Evolutionary conservation across 768 basidiomycete genomes (phyloP).

Genomic region (Russula sp.): DNA sequence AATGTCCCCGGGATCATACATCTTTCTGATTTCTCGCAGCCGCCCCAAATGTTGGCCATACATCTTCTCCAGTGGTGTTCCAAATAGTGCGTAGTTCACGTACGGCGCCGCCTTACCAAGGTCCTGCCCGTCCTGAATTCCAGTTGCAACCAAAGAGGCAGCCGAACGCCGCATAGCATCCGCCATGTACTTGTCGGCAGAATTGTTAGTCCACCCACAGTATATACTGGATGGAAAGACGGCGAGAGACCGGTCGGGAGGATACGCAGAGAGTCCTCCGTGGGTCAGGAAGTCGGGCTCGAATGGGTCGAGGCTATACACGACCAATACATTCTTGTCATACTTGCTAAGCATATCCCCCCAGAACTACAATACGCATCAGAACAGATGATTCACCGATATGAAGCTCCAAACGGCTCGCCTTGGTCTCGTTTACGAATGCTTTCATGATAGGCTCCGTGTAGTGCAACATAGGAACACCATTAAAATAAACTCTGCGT

Average conservation of each 20-base stretch:
- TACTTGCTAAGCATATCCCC: slow-evolving; percentile 32
- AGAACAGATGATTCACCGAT: not conserved
- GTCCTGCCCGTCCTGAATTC: not conserved
- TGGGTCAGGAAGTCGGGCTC: slow-evolving; percentile 2
- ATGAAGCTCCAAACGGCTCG: not conserved
- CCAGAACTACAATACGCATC: slow-evolving; percentile 37
- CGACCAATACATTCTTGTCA: slow-evolving; percentile 35
- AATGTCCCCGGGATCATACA: not conserved
- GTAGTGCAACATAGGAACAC: slow-evolving; percentile 3
- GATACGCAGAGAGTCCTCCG: slow-evolving; percentile 5
- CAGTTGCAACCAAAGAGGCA: not conserved
- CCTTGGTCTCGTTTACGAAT: slow-evolving; percentile 8
- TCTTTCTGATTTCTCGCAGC: not conserved
- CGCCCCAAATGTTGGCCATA: not conserved
- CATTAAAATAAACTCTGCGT: slow-evolving; percentile 16
- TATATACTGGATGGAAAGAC: not conserved
- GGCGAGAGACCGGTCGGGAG: slow-evolving; percentile 1
- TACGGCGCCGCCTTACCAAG: not conserved
- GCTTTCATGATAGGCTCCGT: slow-evolving; percentile 4
- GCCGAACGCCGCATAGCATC: slow-evolving; percentile 3
- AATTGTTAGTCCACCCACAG: not conserved
- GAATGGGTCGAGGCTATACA: slow-evolving; percentile 32
- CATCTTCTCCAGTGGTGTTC: not conserved
- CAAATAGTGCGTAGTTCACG: not conserved
- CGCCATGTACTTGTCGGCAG: not conserved